Conservation (phyloP, 2,329 filamentous ascomycete genomes). For the Aspergillus terreus region DNA sequence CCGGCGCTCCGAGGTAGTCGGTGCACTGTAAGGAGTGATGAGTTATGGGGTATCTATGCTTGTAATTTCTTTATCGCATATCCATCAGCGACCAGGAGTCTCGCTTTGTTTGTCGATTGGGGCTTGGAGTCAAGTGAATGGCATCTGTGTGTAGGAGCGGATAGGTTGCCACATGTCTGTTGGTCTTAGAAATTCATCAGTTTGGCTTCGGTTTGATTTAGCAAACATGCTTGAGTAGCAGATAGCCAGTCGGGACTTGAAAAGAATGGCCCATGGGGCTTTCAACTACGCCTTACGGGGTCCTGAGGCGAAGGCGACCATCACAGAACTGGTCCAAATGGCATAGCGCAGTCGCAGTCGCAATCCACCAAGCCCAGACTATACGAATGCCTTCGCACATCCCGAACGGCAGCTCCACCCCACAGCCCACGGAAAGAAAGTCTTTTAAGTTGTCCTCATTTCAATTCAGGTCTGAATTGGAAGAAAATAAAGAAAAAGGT, state of each 20-base stretch:
- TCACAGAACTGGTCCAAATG: no score
- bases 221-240: no score
- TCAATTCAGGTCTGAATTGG: slow-evolving; percentile 22
- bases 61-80: slow-evolving; percentile 6
- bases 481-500: slow-evolving; percentile 24
- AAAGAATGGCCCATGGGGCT: no score
- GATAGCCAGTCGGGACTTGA: no score
- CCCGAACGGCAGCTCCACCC: no score
- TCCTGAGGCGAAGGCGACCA: no score
- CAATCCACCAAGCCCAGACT: no score
- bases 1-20: slow-evolving; percentile 9
- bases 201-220: not conserved
- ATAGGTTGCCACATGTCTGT: slow-evolving; percentile 2
- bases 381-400: no score
- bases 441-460: slow-evolving; percentile 27
- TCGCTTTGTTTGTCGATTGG: slow-evolving; percentile 1
- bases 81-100: slow-evolving; percentile 10
- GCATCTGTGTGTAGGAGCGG: slow-evolving; percentile 4
- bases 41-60: no score
- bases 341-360: no score
- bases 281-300: no score
- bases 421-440: not conserved
- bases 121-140: slow-evolving; percentile 1
- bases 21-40: not conserved
- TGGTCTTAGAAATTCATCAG: not conserved